Evolutionary conservation across 2,329 filamentous ascomycete species (phyloP).

Genomic region (Alternaria metachromatica): DNA sequence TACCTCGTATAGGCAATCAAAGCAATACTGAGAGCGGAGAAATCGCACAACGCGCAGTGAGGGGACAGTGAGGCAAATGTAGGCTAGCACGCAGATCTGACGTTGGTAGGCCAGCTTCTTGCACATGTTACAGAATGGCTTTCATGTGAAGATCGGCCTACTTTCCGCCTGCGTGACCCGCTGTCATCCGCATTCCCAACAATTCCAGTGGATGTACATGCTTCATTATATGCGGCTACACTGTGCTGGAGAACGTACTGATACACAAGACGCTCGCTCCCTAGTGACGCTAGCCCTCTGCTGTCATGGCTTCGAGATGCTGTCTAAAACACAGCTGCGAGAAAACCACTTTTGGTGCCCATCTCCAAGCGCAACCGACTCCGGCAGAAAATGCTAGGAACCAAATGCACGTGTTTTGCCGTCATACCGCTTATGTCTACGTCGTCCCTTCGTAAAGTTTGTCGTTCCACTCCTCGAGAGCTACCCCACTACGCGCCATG

Average conservation of each 20-base stretch:
- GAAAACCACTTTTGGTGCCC: slow-evolving; percentile 31
- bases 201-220: slow-evolving; percentile 21
- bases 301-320: slow-evolving; percentile 18
- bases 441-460: slow-evolving; percentile 25
- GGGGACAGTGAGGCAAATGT: slow-evolving; percentile 12
- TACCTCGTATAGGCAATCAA: slow-evolving; percentile 33
- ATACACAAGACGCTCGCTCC: slow-evolving; percentile 19
- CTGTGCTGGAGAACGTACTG: slow-evolving; percentile 22
- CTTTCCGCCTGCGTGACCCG: slow-evolving; percentile 20
- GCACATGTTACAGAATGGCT: slow-evolving; percentile 19
- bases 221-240: slow-evolving; percentile 33
- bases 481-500: slow-evolving; percentile 1
- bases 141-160: slow-evolving; percentile 40
- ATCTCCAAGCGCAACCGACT: slow-evolving; percentile 35
- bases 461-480: slow-evolving; percentile 11
- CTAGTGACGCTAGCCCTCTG: slow-evolving; percentile 20
- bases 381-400: slow-evolving; percentile 42
- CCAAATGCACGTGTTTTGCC: slow-evolving; percentile 34
- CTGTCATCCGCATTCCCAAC: slow-evolving; percentile 21
- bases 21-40: slow-evolving; percentile 13
- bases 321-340: slow-evolving; percentile 23
- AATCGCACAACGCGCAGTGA: slow-evolving; percentile 9
- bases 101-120: slow-evolving; percentile 11
- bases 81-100: slow-evolving; percentile 17
- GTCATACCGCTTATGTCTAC: slow-evolving; percentile 18